phyloP scores from a whole-genome alignment of 306 rosid genomes.

The Psophocarpus tetragonolobus region DNA sequence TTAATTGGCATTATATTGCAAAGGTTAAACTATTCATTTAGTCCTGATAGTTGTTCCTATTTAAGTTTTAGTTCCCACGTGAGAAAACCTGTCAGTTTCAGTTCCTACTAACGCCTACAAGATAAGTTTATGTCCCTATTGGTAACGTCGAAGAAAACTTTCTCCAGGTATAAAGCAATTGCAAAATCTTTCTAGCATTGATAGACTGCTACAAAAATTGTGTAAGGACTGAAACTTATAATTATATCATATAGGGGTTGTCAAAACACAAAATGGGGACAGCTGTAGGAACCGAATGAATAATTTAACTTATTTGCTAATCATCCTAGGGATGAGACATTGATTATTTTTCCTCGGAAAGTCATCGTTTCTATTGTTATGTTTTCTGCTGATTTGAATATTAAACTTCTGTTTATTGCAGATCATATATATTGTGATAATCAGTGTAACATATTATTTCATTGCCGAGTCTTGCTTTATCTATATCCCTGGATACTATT shows the following conservation, averaged over 20 bases:
- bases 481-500: constrained; percentile 85
- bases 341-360: background rate
- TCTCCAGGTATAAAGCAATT: background rate
- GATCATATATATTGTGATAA: constrained; percentile 68
- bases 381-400: constrained; percentile 10
- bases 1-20: background rate
- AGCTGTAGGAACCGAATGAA: background rate
- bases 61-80: background rate
- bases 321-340: background rate
- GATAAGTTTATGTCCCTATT: background rate
- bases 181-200: background rate
- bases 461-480: constrained; percentile 57
- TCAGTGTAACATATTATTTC: constrained; percentile 63
- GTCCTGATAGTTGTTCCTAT: background rate
- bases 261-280: background rate
- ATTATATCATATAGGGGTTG: background rate
- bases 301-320: background rate
- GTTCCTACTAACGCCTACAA: background rate
- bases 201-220: background rate
- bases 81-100: background rate
- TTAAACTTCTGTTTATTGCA: constrained; percentile 37
- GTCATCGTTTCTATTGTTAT: background rate
- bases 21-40: background rate
- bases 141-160: background rate
- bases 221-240: background rate